These are phyloP conservation scores for Talaromyces sp. DNA, from an alignment of 2,329 filamentous ascomycete species.

Conservation along the genomic window DNA sequence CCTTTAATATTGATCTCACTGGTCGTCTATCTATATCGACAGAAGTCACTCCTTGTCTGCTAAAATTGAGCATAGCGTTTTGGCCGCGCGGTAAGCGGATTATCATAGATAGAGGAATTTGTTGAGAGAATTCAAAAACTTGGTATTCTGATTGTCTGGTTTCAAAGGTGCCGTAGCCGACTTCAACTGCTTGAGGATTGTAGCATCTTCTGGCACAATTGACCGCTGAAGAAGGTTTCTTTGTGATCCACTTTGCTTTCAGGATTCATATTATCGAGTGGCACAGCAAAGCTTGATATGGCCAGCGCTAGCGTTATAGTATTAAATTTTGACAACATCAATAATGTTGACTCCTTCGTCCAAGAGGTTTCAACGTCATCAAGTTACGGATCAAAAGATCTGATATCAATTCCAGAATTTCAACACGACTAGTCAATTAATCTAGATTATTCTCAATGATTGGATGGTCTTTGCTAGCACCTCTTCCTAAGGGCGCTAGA, in stretches of 20 bases:
- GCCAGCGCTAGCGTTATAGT: neutral
- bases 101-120: constrained; percentile 6
- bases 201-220: neutral
- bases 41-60: constrained; percentile 12
- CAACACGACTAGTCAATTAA: too few relatives aligned
- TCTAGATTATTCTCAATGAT: too few relatives aligned
- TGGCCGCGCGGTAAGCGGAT: neutral
- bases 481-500: too few relatives aligned
- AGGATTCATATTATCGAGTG: neutral
- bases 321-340: neutral
- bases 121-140: constrained; percentile 7
- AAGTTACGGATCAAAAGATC: too few relatives aligned
- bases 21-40: constrained; percentile 9
- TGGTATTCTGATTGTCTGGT: neutral
- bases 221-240: too few relatives aligned
- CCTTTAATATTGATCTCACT: constrained; percentile 8
- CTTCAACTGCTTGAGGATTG: neutral
- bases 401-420: too few relatives aligned
- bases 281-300: neutral
- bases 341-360: neutral
- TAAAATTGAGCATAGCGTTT: neutral
- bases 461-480: too few relatives aligned
- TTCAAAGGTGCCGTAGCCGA: neutral
- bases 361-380: neutral
- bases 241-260: too few relatives aligned